These are phyloP conservation scores for Leccinum pachyderme DNA, from an alignment of 1,284 basidiomycete species.

Conservation along the genomic window DNA sequence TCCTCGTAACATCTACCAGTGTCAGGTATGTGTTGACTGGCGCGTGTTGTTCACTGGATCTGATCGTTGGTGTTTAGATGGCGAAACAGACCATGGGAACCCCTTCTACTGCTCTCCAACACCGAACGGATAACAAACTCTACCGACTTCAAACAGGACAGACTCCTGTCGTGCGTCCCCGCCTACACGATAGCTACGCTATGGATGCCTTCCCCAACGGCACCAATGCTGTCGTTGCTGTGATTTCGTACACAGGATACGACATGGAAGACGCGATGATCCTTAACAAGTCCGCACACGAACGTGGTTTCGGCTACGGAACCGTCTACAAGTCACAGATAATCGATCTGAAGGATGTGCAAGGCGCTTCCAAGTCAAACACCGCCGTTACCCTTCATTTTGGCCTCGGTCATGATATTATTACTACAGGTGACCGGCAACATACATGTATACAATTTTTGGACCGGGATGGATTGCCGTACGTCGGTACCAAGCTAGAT, in stretches of 20 bases:
- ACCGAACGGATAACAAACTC: constrained; percentile 98
- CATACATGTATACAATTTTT: constrained; percentile 63
- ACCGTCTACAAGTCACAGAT: constrained; percentile 96
- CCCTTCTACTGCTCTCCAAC: constrained; percentile 86
- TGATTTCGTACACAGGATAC: constrained; percentile 99
- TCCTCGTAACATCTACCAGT: constrained; percentile 86
- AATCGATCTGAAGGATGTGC: constrained; percentile 84
- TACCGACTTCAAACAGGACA: constrained; percentile 96
- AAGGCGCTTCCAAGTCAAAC: constrained; percentile 58
- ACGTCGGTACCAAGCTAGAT: constrained; percentile 68
- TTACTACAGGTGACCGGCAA: constrained; percentile 52
- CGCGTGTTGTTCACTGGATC: constrained; percentile 4
- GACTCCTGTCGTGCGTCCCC: constrained; percentile 92
- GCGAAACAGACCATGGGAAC: constrained; percentile 99
- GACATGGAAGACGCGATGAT: constrained; percentile 99
- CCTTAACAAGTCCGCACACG: constrained; percentile 97
- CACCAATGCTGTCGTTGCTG: constrained; percentile 97
- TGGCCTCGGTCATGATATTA: constrained; percentile 81
- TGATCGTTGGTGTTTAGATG: constrained; percentile 62
- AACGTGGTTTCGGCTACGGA: constrained; percentile 96
- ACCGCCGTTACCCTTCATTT: constrained; percentile 74
- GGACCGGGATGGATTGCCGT: constrained; percentile 85
- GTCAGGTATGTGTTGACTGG: constrained; percentile 53
- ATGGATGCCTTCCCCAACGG: constrained; percentile 99
- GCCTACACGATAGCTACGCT: constrained; percentile 91